A percentile compares a stretch with the other conserved stretches of the same genome.
Evolutionary conservation across 2,329 filamentous ascomycete species (phyloP).

Genomic region (Fusarium caatingaense): DNA sequence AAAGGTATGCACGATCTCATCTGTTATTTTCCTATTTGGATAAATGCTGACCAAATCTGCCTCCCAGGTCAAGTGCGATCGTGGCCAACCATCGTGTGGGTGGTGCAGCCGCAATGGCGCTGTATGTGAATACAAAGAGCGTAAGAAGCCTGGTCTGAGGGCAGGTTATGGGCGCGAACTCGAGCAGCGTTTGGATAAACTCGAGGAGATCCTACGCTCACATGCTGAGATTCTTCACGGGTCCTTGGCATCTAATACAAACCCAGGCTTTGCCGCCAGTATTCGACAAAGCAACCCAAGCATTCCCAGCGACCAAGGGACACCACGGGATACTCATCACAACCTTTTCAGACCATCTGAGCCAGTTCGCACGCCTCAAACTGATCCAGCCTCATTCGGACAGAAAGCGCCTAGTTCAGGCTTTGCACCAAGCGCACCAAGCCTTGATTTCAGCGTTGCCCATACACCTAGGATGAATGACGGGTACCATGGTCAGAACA

Average conservation of each 20-base stretch:
- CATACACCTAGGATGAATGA: conserved; percentile 62
- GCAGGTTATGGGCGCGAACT: conserved; percentile 79
- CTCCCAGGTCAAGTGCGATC: conserved; percentile 77
- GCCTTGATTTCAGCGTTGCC: conserved; percentile 63
- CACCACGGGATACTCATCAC: conserved; percentile 60
- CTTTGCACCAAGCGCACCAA: conserved; percentile 58
- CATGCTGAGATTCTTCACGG: conserved; percentile 75
- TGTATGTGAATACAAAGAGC: conserved; percentile 74
- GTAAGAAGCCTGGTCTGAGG: conserved; percentile 73
- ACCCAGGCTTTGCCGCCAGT: conserved; percentile 53
- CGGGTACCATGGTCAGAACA: conserved; percentile 60
- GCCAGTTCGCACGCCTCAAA: conserved; percentile 63
- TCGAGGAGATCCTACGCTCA: conserved; percentile 73
- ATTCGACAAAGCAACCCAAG: conserved; percentile 63
- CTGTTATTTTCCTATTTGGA: not conserved
- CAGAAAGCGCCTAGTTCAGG: conserved; percentile 66
- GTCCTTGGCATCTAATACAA: conserved; percentile 57
- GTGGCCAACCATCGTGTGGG: conserved; percentile 77
- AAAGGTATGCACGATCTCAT: conserved; percentile 65
- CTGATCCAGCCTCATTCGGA: conserved; percentile 69
- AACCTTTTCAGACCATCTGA: conserved; percentile 63
- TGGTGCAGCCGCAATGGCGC: conserved; percentile 75
- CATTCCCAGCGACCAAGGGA: conserved; percentile 66
- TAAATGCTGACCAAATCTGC: conserved; percentile 23
- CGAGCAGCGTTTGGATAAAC: conserved; percentile 76